Conservation (phyloP, 192 early-diverging fungal genomes). For the Backusella luteola region DNA sequence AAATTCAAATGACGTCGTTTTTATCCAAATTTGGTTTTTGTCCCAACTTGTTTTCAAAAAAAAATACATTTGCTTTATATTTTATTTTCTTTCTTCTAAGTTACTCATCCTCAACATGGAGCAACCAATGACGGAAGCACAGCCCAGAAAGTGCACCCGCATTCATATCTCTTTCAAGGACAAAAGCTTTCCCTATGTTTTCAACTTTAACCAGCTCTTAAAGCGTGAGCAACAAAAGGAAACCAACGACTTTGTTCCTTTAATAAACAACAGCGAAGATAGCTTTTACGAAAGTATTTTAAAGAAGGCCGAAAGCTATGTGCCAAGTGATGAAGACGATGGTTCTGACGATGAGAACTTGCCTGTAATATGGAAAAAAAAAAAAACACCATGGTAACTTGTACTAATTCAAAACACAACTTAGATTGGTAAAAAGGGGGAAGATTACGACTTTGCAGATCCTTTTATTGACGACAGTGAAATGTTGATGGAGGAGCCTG, state of each 20-base stretch:
- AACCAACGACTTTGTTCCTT: neutral
- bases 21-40: neutral
- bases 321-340: constrained; percentile 6
- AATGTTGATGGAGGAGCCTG: constrained; percentile 39
- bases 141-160: neutral
- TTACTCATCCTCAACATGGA: neutral
- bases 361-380: neutral
- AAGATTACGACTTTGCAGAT: constrained; percentile 54
- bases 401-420: neutral
- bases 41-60: too few relatives aligned
- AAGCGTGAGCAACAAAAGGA: constrained; percentile 2
- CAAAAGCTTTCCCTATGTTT: neutral
- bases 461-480: constrained; percentile 64
- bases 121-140: neutral
- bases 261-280: neutral
- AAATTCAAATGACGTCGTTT: neutral
- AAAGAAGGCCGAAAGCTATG: neutral
- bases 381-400: neutral
- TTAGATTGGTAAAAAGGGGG: constrained; percentile 6
- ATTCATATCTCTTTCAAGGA: neutral
- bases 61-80: neutral
- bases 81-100: neutral
- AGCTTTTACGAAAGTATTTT: neutral
- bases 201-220: constrained; percentile 1
- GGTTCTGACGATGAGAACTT: constrained; percentile 14